Base-by-base conservation (phyloP, 2,329 filamentous ascomycete genomes). In the Alternaria brassicae region DNA sequence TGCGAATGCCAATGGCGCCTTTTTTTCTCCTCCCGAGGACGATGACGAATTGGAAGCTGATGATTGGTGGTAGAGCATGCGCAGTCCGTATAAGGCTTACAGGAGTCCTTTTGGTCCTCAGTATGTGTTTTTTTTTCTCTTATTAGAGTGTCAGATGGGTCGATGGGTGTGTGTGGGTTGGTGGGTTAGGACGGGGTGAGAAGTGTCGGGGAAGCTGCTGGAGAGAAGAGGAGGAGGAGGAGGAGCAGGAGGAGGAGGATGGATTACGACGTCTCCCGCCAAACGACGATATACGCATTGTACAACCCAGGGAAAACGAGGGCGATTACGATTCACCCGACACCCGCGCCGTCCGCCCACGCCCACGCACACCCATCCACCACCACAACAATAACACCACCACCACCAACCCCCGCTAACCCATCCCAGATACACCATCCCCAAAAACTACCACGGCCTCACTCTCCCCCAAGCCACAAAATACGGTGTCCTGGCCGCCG, bases 81-180 rank as follows among this genome's bases (percentile, higher is more conserved):
- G 79, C 21, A 73, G 72, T 54, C 69, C 70, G 32, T 82, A 82
- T 76, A 77, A 81, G 72, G 80, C 82, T 61, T 87, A 85, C 77
- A 77, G 81, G 77, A 86, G 84, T 74, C 83, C 82, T 56, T 87
- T 84, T 72, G 85, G 83, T 55, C 86, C 86, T 61, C 82, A 85
- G 85, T 88, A 81, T 76, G 78, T 78, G 67, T 51, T 63, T 47
- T 9, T 32, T 32, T 36, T 27, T 52, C 62, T 41, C 44, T 62
- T 48, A 23, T n/a, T 34, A 56, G 49, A n/a, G 42, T n/a, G 48
- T 28, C 17, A 3, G 9, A 41, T 19, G 19, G 12, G 53, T 9
- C n/a, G n/a, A n/a, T n/a, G n/a, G n/a, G n/a, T n/a, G n/a, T n/a
- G n/a, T n/a, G n/a, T n/a, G n/a, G 36, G 48, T 32, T 4, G 25